These are phyloP conservation scores for Xylaria venustula DNA, from an alignment of 495 filamentous ascomycete genomes.

Conservation along the genomic window DNA sequence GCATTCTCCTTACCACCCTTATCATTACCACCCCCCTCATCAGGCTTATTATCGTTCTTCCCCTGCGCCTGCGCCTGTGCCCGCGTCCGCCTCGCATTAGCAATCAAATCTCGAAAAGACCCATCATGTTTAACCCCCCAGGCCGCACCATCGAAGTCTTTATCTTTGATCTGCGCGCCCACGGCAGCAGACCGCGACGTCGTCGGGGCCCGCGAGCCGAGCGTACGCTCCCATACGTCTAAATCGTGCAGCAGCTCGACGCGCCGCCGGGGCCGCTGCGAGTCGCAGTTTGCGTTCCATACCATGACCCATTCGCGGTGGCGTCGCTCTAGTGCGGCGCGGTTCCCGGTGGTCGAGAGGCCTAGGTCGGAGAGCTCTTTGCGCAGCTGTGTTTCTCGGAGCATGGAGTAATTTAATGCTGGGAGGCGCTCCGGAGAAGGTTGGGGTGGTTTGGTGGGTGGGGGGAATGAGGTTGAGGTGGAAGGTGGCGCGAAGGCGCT, in stretches of 20 bases:
- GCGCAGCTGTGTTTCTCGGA: constrained; percentile 71
- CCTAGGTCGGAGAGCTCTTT: constrained; percentile 82
- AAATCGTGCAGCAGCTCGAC: constrained; percentile 72
- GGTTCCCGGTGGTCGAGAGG: constrained; percentile 67
- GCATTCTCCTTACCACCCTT: neutral
- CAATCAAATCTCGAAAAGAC: constrained; percentile 75
- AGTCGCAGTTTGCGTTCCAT: constrained; percentile 96
- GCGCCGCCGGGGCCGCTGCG: constrained; percentile 65
- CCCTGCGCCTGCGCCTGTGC: constrained; percentile 32
- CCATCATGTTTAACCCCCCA: constrained; percentile 71
- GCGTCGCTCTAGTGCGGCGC: constrained; percentile 66
- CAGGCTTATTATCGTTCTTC: neutral
- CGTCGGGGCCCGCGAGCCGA: constrained; percentile 51
- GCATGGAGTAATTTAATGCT: constrained; percentile 72
- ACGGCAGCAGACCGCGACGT: constrained; percentile 21
- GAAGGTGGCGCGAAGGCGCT: constrained; percentile 12
- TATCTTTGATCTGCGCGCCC: constrained; percentile 59
- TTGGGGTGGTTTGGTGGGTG: constrained; percentile 22
- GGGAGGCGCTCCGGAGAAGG: constrained; percentile 69
- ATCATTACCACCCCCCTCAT: neutral
- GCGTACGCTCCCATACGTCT: constrained; percentile 78
- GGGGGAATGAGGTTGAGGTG: neutral
- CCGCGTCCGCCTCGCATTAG: constrained; percentile 56
- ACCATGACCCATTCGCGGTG: constrained; percentile 93
- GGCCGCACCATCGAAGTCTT: constrained; percentile 75